Conservation (phyloP, 2,329 filamentous ascomycete species). For the Trichophyton simii region DNA sequence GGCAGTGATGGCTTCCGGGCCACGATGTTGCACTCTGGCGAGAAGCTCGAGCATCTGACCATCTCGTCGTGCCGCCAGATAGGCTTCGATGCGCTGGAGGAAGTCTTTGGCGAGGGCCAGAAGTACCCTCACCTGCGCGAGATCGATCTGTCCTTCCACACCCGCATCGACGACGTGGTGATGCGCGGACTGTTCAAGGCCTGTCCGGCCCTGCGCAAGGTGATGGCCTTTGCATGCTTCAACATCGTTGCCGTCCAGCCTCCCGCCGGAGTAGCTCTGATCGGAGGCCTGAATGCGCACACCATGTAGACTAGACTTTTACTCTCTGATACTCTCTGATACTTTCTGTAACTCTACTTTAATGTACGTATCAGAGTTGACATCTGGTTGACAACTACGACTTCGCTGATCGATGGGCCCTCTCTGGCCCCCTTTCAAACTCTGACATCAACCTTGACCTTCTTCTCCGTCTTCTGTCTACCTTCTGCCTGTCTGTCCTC, state of each 20-base stretch:
- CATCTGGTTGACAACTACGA: too few species aligned
- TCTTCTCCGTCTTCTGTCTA: too few species aligned
- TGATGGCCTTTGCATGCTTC: slow-evolving; percentile 53
- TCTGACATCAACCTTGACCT: too few species aligned
- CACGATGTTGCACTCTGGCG: slow-evolving; percentile 72
- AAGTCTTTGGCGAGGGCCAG: slow-evolving; percentile 49
- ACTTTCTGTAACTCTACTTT: too few species aligned
- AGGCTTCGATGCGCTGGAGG: slow-evolving; percentile 55
- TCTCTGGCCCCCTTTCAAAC: too few species aligned
- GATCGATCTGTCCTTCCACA: slow-evolving; percentile 62
- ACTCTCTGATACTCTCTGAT: too few species aligned
- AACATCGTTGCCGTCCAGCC: slow-evolving; percentile 44
- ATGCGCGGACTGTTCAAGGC: slow-evolving; percentile 33
- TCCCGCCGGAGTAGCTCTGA: slow-evolving; percentile 45
- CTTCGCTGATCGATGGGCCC: too few species aligned
- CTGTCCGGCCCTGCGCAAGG: slow-evolving; percentile 39
- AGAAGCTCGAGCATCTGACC: slow-evolving; percentile 53
- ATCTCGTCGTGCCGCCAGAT: slow-evolving; percentile 81
- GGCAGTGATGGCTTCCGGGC: slow-evolving; percentile 64
- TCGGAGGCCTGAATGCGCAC: slow-evolving; percentile 47
- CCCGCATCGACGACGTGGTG: slow-evolving; percentile 34
- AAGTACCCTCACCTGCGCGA: slow-evolving; percentile 47
- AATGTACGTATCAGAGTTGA: too few species aligned
- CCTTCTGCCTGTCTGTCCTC: too few species aligned
- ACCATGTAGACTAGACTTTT: neutral